phyloP scores from a whole-genome alignment of 1,139 yeast species.

The Blastobotrys capitulatus region DNA sequence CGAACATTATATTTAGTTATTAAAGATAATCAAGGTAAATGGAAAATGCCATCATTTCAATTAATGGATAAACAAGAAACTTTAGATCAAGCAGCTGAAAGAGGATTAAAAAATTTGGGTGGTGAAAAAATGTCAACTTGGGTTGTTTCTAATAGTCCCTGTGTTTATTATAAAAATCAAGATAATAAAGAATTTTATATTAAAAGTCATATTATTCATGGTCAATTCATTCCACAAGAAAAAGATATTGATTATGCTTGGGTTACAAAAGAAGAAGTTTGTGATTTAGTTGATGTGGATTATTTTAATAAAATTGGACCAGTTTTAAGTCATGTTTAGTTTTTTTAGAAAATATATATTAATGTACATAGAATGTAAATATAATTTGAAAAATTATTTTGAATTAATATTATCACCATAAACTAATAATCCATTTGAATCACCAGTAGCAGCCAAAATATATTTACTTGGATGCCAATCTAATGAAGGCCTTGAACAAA shows the following conservation, averaged over 20 bases:
- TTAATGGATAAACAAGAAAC: slow-evolving; percentile 40
- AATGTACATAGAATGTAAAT: slow-evolving; percentile 7
- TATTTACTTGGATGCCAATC: slow-evolving; percentile 33
- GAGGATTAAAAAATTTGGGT: slow-evolving; percentile 65
- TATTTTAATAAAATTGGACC: slow-evolving; percentile 43
- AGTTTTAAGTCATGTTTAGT: slow-evolving; percentile 22
- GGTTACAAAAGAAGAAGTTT: slow-evolving; percentile 79
- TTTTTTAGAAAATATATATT: background rate
- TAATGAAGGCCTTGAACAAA: slow-evolving; percentile 21
- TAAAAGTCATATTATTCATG: slow-evolving; percentile 89
- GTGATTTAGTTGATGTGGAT: slow-evolving; percentile 45
- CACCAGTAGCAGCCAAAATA: slow-evolving; percentile 31
- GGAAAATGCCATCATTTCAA: slow-evolving; percentile 75
- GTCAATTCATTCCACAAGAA: slow-evolving; percentile 56
- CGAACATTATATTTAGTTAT: slow-evolving; percentile 75
- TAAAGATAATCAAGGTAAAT: slow-evolving; percentile 40
- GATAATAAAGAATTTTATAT: slow-evolving; percentile 56
- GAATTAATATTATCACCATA: background rate
- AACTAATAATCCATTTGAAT: slow-evolving; percentile 18
- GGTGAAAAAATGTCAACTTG: slow-evolving; percentile 77
- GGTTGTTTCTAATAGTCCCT: slow-evolving; percentile 85
- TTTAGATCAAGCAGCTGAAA: slow-evolving; percentile 69
- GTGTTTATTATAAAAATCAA: slow-evolving; percentile 48
- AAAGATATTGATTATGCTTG: slow-evolving; percentile 53
- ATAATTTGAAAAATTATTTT: background rate